These are phyloP conservation scores for Thecaphora frezii DNA, from an alignment of 1,284 basidiomycete genomes.

Conservation along the genomic window DNA sequence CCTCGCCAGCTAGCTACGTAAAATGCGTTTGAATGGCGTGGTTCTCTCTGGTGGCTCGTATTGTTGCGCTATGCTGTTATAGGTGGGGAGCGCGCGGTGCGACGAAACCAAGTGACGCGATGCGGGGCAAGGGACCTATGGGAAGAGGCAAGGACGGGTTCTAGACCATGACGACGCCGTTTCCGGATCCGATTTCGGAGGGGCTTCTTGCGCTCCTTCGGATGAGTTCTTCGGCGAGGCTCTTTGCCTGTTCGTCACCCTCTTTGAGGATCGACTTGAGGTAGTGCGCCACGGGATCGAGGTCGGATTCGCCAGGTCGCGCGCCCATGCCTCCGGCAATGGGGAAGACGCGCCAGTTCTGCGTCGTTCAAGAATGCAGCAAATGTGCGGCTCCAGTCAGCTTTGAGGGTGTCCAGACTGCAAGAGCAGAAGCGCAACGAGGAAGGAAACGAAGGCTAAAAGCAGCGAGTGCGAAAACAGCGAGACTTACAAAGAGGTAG, in stretches of 20 bases:
- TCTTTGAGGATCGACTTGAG: constrained; percentile 13
- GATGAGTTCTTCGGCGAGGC: constrained; percentile 20
- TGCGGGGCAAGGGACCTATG: no score
- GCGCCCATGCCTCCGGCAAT: constrained; percentile 53
- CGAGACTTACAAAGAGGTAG: constrained; percentile 68
- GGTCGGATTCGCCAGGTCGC: constrained; percentile 46
- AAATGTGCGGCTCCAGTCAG: no score
- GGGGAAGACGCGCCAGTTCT: constrained; percentile 53
- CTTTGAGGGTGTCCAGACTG: no score
- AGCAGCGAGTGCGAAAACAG: background rate
- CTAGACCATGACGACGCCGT: constrained; percentile 57
- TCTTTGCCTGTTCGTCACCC: constrained; percentile 1
- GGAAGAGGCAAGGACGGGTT: background rate
- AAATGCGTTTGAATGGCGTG: no score
- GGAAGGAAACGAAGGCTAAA: no score
- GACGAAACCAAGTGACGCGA: no score
- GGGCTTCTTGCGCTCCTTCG: constrained; percentile 15
- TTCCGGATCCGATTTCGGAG: constrained; percentile 45
- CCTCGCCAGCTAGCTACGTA: no score
- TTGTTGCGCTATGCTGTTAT: no score
- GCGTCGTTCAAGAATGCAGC: no score
- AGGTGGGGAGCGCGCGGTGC: no score
- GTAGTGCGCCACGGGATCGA: constrained; percentile 44
- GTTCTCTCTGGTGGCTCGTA: no score
- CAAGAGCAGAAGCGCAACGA: no score